These are phyloP conservation scores for Solanum etuberosum DNA, from an alignment of 257 asterid genomes.

Conservation along the genomic window DNA sequence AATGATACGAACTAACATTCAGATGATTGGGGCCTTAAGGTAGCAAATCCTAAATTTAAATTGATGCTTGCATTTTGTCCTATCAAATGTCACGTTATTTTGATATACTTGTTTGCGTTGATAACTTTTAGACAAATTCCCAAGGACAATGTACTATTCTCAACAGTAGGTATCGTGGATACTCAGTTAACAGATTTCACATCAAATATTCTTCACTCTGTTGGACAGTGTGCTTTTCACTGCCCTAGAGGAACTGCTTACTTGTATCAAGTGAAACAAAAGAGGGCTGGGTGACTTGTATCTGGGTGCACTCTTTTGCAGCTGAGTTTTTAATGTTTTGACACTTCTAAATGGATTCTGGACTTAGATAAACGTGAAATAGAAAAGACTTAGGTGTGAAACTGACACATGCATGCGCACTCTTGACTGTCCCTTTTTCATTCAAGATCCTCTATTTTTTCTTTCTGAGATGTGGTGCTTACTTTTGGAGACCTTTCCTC, in stretches of 20 bases:
- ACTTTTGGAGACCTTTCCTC: background rate
- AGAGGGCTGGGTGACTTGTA: background rate
- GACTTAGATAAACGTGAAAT: background rate
- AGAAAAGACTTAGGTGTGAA: background rate
- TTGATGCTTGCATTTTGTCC: background rate
- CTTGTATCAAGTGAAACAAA: background rate
- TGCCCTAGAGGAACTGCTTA: background rate
- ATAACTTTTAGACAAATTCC: background rate
- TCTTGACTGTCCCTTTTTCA: background rate
- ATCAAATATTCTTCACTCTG: background rate
- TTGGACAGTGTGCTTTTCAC: background rate
- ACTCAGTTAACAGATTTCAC: background rate
- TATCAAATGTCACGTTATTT: background rate
- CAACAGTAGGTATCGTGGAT: background rate
- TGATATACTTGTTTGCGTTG: background rate
- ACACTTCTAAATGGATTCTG: background rate
- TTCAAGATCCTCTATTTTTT: background rate
- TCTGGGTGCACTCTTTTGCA: background rate
- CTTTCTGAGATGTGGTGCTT: background rate
- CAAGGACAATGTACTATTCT: background rate
- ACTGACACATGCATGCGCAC: background rate
- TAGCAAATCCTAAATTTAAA: conserved; percentile 7
- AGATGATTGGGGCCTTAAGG: conserved; percentile 99
- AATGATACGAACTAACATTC: conserved; percentile 86
- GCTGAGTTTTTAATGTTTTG: background rate